Base-by-base conservation (phyloP, 2,329 filamentous ascomycete genomes). In the Hansfordia pulvinata region DNA sequence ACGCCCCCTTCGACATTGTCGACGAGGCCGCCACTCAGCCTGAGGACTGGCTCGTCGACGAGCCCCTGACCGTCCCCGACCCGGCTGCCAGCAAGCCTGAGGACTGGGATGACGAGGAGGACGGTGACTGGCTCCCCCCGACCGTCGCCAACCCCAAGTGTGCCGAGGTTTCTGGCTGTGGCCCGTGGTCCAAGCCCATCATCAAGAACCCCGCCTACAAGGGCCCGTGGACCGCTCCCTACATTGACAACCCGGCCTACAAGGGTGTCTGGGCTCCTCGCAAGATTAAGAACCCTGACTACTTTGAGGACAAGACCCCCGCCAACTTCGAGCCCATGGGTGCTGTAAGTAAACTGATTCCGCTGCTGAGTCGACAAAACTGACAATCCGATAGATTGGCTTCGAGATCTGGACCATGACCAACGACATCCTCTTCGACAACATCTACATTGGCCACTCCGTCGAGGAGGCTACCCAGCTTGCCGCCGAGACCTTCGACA, bases 401-500 rank as follows among this genome's bases (percentile, higher is more conserved):
- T 96, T 96, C 49, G 90, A 98, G 61, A 88, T 98, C 62, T 98
- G 90, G 90, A 96, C 90, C 47, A 98, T 98, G 90, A 88, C 94
- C 63, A 93, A 76, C 55, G 81, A 94, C 52, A 96, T 98, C 44
- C 78, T 94, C 47, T 96, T 98, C 47, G 84, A 96, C 74, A 98
- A 98, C 76, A 92, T 98, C 68, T 98, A 96, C 73, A 85, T 98
- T 53, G 90, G 90, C 37, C 90, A 98, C 75, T 96, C 88, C 12
- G 55, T 90, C 42, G 84, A 84, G 50, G 90, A 98, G 42, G 90
- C 90, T 35, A 75, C 80, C 56, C 80, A 86, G 62, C 67, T 98
- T 49, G 80, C 84, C 44, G 69, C 79, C 38, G 83, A 93, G 69
- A 83, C 84, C 29, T 98, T 86, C 56, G 77, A 83, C 49, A 60